Evolutionary conservation across 495 filamentous ascomycete species (phyloP), one percentile per base, ranked within the genome.

Genomic region (Aspergillus hancockii): DNA sequence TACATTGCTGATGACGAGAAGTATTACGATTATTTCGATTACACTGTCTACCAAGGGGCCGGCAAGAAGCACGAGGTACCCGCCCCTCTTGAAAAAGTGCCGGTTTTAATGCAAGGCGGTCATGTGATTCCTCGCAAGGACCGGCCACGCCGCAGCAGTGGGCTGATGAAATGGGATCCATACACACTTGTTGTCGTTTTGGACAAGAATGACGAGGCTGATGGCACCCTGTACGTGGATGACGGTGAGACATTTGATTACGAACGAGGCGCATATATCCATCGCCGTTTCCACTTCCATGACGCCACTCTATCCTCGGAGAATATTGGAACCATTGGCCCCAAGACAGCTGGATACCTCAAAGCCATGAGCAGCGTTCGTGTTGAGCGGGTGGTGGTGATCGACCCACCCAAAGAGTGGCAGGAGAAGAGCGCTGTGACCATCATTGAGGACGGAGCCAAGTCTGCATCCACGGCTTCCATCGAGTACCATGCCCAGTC

Each of bases 11-110:
- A 96, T 60, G 83, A 87, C 60, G 88, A 91, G 67, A 82, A 87
- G 55, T 98, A 98, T 78, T 98, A 91, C 67, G 90, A 97, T 70
- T 98, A 98, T 75, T 94, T 93, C 68, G 88, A 89, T 63, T 96
- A 89, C 74, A 85, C 86, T 21, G 75, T 83, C 43, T 86, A 94
- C 69, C 75, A 85, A 18, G 89, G 89, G 0, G 69, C 81, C 10
- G 88, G 92, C 56, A 86, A 88, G 68, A 77, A 67, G 49, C 76
- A 90, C 58, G 89, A 81, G 0, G 73, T 96, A 22, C 75, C 82
- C 0, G 90, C 94, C 1, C 90, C 93, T 1, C 76, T 97, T 14
- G 89, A 95, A 22, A 90, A 87, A 67, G 87, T 96, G 14, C 93
- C 94, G 0, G 65, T 98, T 16, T 75, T 98, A 54, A 95, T 97